These are phyloP conservation scores for Lasiodiplodia sp. DNA, from an alignment of 2,329 filamentous ascomycete genomes.

Conservation along the genomic window DNA sequence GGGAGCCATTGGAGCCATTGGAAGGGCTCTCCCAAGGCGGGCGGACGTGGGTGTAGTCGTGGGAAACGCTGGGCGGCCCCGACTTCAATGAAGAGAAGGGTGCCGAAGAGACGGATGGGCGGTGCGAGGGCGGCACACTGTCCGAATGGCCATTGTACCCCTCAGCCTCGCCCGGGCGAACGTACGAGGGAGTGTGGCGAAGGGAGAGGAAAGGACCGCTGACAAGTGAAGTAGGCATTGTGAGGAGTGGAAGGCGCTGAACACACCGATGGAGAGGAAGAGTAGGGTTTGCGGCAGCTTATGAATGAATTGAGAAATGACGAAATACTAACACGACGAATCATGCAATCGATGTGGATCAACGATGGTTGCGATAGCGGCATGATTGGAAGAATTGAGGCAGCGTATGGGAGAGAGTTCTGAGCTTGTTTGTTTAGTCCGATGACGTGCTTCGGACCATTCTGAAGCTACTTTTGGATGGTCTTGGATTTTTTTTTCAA, in stretches of 20 bases:
- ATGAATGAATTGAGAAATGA: not conserved
- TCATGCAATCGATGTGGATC: not conserved
- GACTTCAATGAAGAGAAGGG: conserved; percentile 21
- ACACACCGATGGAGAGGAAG: not conserved
- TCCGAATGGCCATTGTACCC: not conserved
- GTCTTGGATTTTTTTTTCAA: conserved; percentile 55
- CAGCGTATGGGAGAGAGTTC: not conserved
- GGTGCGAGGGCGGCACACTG: not conserved
- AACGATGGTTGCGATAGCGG: not conserved
- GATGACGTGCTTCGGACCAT: conserved; percentile 46
- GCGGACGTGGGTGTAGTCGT: not conserved
- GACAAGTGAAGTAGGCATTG: conserved; percentile 23
- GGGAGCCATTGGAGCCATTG: conserved; percentile 3
- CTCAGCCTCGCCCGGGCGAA: not conserved
- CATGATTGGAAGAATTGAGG: not conserved
- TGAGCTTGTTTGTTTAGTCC: not conserved
- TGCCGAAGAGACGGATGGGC: not conserved
- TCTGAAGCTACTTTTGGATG: conserved; percentile 62
- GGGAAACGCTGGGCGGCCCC: conserved; percentile 7
- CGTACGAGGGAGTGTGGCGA: conserved; percentile 12
- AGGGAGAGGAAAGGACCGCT: conserved; percentile 25
- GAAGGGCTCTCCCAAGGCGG: not conserved
- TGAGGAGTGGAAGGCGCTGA: not conserved
- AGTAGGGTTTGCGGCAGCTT: not conserved
- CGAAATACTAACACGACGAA: not conserved